Evolutionary conservation across 78 protist genomes (phyloP).

Genomic region (Dictyostelium firmibasis): DNA sequence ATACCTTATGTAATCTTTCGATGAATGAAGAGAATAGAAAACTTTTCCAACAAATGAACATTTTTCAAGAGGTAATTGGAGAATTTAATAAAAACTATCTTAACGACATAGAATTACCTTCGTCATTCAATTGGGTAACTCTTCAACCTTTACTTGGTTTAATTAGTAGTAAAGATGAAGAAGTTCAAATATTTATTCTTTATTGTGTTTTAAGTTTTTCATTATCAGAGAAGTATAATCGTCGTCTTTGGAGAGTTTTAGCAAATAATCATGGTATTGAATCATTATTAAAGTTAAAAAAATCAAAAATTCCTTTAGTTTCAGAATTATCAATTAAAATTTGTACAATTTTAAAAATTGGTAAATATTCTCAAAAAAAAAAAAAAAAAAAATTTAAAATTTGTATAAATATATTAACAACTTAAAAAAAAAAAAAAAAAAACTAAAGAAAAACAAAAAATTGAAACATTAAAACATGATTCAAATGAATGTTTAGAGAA

Average conservation of each 20-base stretch:
- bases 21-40: slow-evolving; percentile 63
- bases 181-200: slow-evolving; percentile 54
- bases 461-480: neutral
- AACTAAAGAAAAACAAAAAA: neutral
- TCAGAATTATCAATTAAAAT: neutral
- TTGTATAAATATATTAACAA: neutral
- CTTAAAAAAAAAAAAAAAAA: neutral
- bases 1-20: slow-evolving; percentile 48
- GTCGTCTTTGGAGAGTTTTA: slow-evolving; percentile 34
- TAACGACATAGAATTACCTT: slow-evolving; percentile 9
- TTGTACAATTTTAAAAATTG: neutral
- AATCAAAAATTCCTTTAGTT: slow-evolving; percentile 22
- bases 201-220: slow-evolving; percentile 50
- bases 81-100: neutral
- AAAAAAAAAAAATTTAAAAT: neutral
- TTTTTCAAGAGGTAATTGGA: neutral
- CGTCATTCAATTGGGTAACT: slow-evolving; percentile 63
- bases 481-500: neutral
- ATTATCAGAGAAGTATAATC: slow-evolving; percentile 15
- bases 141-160: slow-evolving; percentile 45
- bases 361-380: neutral
- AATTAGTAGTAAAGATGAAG: slow-evolving; percentile 5
- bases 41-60: neutral
- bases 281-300: slow-evolving; percentile 7
- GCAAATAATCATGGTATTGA: slow-evolving; percentile 16